These are phyloP conservation scores for Microbotryum intermedium DNA, from an alignment of 1,284 basidiomycete species.

Conservation along the genomic window DNA sequence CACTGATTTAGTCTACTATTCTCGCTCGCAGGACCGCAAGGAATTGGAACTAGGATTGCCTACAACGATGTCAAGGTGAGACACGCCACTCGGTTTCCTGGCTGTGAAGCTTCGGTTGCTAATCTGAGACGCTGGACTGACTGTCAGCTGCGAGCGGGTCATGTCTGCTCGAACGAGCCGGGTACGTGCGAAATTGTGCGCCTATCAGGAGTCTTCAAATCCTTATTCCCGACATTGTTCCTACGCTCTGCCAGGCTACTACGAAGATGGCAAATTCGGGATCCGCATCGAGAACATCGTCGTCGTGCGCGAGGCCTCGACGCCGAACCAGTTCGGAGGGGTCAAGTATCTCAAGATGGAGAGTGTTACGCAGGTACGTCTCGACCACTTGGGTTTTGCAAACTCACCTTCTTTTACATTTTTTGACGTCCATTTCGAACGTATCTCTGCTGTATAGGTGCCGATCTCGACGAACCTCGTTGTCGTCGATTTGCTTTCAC, in stretches of 20 bases:
- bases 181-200: constrained; percentile 48
- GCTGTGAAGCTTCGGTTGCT: neutral
- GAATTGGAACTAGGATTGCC: constrained; percentile 60
- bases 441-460: constrained; percentile 44
- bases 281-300: constrained; percentile 89
- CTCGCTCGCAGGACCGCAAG: neutral
- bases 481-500: constrained; percentile 55
- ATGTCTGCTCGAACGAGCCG: constrained; percentile 69
- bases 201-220: neutral
- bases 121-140: neutral
- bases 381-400: neutral
- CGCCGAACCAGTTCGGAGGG: constrained; percentile 69
- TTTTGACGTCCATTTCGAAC: no score
- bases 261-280: constrained; percentile 82
- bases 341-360: constrained; percentile 71
- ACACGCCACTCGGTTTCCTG: no score
- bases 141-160: constrained; percentile 59
- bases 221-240: no score
- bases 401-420: neutral
- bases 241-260: constrained; percentile 73
- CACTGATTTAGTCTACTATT: no score
- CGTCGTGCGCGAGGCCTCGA: constrained; percentile 50
- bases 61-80: constrained; percentile 46
- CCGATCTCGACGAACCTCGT: constrained; percentile 84
- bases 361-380: constrained; percentile 62